phyloP scores from a whole-genome alignment of 1,284 basidiomycete species.

The Pascua sp. region DNA sequence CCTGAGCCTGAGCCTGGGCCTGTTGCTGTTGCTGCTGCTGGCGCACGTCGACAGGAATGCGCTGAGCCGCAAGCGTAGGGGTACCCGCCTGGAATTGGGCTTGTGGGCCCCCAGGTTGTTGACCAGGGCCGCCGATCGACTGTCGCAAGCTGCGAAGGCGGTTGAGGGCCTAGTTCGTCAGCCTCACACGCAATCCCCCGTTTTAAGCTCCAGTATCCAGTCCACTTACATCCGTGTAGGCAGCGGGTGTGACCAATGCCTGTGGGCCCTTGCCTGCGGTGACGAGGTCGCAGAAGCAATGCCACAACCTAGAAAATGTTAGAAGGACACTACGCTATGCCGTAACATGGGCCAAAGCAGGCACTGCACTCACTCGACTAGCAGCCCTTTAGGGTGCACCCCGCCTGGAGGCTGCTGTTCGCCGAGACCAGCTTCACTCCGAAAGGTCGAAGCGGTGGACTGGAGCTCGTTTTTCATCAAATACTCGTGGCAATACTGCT shows the following conservation, averaged over 20 bases:
- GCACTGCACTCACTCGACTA: constrained; percentile 46
- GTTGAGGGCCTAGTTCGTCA: constrained; percentile 29
- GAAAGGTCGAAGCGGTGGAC: constrained; percentile 37
- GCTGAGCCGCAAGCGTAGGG: constrained; percentile 11
- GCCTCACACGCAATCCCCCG: no score
- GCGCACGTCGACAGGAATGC: constrained; percentile 4
- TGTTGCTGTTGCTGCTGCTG: constrained; percentile 20
- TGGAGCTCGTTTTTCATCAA: constrained; percentile 41
- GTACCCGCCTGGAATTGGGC: constrained; percentile 11
- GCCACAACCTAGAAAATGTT: constrained; percentile 44
- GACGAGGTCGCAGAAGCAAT: constrained; percentile 50
- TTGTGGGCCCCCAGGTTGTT: constrained; percentile 17
- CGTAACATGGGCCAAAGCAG: no score
- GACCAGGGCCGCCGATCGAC: constrained; percentile 5
- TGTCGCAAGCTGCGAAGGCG: constrained; percentile 26
- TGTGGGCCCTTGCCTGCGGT: constrained; percentile 44
- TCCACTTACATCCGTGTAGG: constrained; percentile 43
- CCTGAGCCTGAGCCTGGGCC: constrained; percentile 19
- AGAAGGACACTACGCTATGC: not conserved
- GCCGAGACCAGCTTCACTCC: constrained; percentile 41
- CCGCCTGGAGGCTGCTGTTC: constrained; percentile 42
- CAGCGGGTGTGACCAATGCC: constrained; percentile 39
- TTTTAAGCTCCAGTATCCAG: not conserved
- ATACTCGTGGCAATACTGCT: constrained; percentile 47
- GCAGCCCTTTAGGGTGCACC: constrained; percentile 45